Conservation (phyloP, 805 yeast genomes). For the Clavispora vitiphila region DNA sequence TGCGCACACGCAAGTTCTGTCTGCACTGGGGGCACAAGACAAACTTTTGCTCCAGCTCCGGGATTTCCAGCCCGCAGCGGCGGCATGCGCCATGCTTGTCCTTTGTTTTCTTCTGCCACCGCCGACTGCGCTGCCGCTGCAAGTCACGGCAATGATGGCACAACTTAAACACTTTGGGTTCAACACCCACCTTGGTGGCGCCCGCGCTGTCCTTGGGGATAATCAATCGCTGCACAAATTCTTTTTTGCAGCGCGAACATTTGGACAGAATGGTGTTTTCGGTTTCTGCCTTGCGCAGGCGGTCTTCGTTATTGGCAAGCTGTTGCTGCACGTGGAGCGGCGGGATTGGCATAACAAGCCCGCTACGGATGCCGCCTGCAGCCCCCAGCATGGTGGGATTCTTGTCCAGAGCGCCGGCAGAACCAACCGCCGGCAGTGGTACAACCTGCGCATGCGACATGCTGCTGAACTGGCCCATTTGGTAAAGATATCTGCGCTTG, state of each 20-base stretch:
- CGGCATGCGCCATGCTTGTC: constrained; percentile 59
- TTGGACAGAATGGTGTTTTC: constrained; percentile 10
- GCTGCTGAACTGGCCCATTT: not conserved
- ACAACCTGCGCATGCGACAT: not conserved
- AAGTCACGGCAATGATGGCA: constrained; percentile 63
- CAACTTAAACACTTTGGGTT: constrained; percentile 45
- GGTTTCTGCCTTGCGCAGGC: constrained; percentile 4
- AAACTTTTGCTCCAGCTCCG: constrained; percentile 45
- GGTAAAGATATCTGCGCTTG: constrained; percentile 9
- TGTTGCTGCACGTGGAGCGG: constrained; percentile 43
- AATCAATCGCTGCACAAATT: constrained; percentile 42
- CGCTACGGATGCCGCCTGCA: constrained; percentile 3
- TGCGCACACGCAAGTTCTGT: constrained; percentile 47
- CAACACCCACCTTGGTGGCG: constrained; percentile 22
- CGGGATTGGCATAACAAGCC: constrained; percentile 32
- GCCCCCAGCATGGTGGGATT: not conserved
- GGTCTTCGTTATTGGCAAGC: constrained; percentile 16
- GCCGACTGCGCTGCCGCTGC: constrained; percentile 56
- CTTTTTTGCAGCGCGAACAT: constrained; percentile 60
- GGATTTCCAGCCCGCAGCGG: constrained; percentile 55
- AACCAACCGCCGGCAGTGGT: constrained; percentile 5
- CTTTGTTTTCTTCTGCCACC: constrained; percentile 62
- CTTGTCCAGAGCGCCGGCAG: not conserved
- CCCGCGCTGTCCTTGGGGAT: constrained; percentile 21
- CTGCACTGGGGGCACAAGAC: constrained; percentile 62